Conservation (phyloP, 2,329 filamentous ascomycete species). For the Aspergillus proliferans region DNA sequence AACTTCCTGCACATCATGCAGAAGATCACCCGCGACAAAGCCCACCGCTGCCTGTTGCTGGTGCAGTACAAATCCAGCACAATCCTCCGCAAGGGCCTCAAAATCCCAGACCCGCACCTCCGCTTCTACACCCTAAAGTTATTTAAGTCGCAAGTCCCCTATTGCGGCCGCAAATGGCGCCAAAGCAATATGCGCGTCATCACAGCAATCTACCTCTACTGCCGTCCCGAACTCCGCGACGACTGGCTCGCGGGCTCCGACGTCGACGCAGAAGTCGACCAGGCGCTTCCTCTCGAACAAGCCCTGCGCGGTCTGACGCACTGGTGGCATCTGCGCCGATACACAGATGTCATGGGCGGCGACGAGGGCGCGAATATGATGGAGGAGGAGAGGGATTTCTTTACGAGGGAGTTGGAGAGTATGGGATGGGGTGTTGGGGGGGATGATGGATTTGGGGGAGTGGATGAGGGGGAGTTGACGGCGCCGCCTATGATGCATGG, state of each 20-base stretch:
- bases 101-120: slow-evolving; percentile 79
- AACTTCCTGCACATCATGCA: slow-evolving; percentile 95
- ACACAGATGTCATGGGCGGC: slow-evolving; percentile 66
- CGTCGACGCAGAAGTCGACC: slow-evolving; percentile 88
- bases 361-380: slow-evolving; percentile 49
- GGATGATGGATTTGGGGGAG: slow-evolving; percentile 23
- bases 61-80: slow-evolving; percentile 93
- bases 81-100: slow-evolving; percentile 84
- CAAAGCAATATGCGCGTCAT: slow-evolving; percentile 99
- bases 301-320: slow-evolving; percentile 82
- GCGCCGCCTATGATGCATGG: slow-evolving; percentile 23
- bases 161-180: slow-evolving; percentile 96
- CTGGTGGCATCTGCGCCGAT: slow-evolving; percentile 83
- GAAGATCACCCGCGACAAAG: slow-evolving; percentile 93
- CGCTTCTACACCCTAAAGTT: slow-evolving; percentile 93
- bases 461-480: slow-evolving; percentile 23
- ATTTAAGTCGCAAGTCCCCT: slow-evolving; percentile 97
- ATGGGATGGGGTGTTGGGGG: slow-evolving; percentile 49
- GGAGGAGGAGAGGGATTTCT: slow-evolving; percentile 72
- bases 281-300: slow-evolving; percentile 86
- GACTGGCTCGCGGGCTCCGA: slow-evolving; percentile 90
- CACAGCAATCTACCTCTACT: slow-evolving; percentile 91
- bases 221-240: slow-evolving; percentile 83
- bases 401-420: slow-evolving; percentile 68
- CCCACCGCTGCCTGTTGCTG: slow-evolving; percentile 85